Evolutionary conservation across 2,329 filamentous ascomycete genomes (phyloP).

Genomic region (Zalaria sp.): DNA sequence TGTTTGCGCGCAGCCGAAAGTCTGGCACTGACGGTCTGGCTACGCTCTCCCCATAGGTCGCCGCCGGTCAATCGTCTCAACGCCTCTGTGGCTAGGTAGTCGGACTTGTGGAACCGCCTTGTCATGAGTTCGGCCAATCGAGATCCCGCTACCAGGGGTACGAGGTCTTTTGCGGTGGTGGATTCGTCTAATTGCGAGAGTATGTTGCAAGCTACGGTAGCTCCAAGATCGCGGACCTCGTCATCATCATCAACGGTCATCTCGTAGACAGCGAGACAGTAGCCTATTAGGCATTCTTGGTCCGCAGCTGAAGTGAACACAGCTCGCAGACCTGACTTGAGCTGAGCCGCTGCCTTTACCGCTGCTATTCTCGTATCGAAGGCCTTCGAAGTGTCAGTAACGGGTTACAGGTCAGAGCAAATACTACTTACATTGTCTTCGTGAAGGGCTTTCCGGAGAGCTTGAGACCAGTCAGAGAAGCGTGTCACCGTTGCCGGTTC

Average conservation of each 20-base stretch:
- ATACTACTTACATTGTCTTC: constrained; percentile 6
- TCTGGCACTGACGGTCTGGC: constrained; percentile 11
- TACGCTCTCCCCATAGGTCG: constrained; percentile 4
- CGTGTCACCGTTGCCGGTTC: too few species aligned
- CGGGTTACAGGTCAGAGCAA: neutral
- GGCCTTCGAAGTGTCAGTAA: constrained; percentile 6
- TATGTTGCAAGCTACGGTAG: constrained; percentile 34
- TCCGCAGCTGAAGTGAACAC: neutral
- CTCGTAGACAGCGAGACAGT: constrained; percentile 57
- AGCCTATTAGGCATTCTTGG: constrained; percentile 29
- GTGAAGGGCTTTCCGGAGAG: constrained; percentile 7
- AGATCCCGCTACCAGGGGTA: constrained; percentile 35
- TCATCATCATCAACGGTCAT: constrained; percentile 83
- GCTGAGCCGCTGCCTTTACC: constrained; percentile 9
- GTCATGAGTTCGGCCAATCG: constrained; percentile 20
- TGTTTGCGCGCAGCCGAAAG: constrained; percentile 23
- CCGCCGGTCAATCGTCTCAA: constrained; percentile 3
- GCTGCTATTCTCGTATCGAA: constrained; percentile 15
- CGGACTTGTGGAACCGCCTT: neutral
- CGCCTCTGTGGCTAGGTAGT: neutral
- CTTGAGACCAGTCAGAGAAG: neutral
- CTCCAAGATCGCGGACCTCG: constrained; percentile 59
- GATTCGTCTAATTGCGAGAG: constrained; percentile 18
- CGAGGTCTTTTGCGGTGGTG: constrained; percentile 16
- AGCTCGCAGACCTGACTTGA: constrained; percentile 3